Percentiles rank a stretch among this genome's conserved stretches.
Evolutionary conservation across 2,329 filamentous ascomycete species (phyloP).

Genomic region (Drechmeria coniospora): DNA sequence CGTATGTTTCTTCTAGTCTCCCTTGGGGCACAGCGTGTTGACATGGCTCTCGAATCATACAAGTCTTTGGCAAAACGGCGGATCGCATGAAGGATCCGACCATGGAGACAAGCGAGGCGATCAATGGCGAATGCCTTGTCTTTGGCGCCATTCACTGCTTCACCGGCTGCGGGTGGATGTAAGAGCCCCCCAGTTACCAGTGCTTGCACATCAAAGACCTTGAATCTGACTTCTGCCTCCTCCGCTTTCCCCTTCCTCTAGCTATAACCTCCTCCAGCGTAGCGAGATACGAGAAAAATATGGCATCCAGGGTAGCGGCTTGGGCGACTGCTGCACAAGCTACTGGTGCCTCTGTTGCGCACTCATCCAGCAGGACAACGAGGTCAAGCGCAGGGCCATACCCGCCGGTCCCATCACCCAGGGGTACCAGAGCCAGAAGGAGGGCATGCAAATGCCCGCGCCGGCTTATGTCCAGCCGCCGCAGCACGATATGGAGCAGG

Average conservation of each 20-base stretch:
- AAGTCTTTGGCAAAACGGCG: conserved; percentile 28
- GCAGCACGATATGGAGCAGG: conserved; percentile 1
- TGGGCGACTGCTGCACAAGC: conserved; percentile 33
- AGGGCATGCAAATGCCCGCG: conserved; percentile 21
- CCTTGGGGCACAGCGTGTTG: background rate
- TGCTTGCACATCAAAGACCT: background rate
- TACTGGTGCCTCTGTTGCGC: conserved; percentile 42
- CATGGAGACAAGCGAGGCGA: conserved; percentile 20
- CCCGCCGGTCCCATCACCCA: conserved; percentile 14
- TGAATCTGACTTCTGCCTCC: background rate
- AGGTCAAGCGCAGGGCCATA: conserved; percentile 21
- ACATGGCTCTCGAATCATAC: background rate
- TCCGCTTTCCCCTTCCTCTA: conserved; percentile 5
- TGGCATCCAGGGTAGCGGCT: conserved; percentile 32
- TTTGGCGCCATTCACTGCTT: conserved; percentile 21
- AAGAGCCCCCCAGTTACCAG: conserved; percentile 7
- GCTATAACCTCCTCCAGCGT: conserved; percentile 36
- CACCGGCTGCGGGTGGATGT: conserved; percentile 29
- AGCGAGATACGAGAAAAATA: conserved; percentile 35
- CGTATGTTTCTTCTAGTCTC: conserved; percentile 16
- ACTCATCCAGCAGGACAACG: conserved; percentile 43
- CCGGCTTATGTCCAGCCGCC: conserved; percentile 1
- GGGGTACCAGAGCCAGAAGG: conserved; percentile 21
- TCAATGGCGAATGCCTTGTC: conserved; percentile 28
- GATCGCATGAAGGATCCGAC: conserved; percentile 28